Conservation (phyloP, 768 basidiomycete species). For the Hygrophorus pudorinus region DNA sequence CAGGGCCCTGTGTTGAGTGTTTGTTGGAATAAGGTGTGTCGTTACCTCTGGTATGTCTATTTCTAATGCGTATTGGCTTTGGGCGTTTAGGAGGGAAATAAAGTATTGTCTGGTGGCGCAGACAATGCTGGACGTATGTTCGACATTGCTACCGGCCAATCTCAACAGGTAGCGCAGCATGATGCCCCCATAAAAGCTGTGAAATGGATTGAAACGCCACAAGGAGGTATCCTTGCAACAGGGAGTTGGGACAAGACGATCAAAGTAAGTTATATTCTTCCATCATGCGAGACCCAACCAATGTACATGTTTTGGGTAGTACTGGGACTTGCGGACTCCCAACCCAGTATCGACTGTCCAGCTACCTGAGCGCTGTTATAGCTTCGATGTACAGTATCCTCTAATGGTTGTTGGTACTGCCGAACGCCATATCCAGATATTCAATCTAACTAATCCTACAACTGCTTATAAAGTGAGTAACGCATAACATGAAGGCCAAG, state of each 20-base stretch:
- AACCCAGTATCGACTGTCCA: constrained; percentile 68
- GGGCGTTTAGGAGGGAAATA: constrained; percentile 65
- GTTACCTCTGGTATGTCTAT: neutral
- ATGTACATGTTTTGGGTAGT: constrained; percentile 36
- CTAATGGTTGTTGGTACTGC: constrained; percentile 90
- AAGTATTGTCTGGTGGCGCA: constrained; percentile 85
- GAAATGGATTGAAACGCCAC: constrained; percentile 63
- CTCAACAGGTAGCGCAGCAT: constrained; percentile 80
- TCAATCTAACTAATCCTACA: constrained; percentile 76
- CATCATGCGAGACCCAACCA: constrained; percentile 1
- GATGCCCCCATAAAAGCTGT: constrained; percentile 83
- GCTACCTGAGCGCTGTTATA: constrained; percentile 87
- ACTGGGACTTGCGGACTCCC: constrained; percentile 84
- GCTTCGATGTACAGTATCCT: constrained; percentile 72
- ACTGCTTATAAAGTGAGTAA: constrained; percentile 60
- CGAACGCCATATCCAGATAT: constrained; percentile 85
- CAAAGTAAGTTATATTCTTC: constrained; percentile 45
- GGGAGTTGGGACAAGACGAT: constrained; percentile 98
- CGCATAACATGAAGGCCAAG: constrained; percentile 1
- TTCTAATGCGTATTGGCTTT: neutral
- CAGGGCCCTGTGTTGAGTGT: constrained; percentile 63
- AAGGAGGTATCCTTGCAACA: constrained; percentile 69
- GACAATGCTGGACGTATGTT: constrained; percentile 95
- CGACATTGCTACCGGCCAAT: constrained; percentile 76
- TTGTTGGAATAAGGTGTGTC: constrained; percentile 57